A percentile compares a stretch with the other conserved stretches of the same genome.
Evolutionary conservation across 306 rosid species (phyloP).

Genomic region (Cercis canadensis): DNA sequence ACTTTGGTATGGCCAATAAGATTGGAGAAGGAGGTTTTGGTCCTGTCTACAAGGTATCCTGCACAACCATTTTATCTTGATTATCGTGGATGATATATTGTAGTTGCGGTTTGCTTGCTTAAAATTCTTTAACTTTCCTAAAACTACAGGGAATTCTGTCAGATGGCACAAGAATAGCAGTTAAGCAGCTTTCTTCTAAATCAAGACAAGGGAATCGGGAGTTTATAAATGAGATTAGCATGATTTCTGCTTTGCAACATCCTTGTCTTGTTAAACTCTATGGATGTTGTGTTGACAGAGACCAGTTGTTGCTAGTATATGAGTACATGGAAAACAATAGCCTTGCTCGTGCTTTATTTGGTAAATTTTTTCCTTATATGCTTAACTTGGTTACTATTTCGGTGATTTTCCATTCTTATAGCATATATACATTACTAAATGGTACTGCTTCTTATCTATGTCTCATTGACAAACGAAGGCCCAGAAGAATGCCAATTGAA

Average conservation of each 20-base stretch:
- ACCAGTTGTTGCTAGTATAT: constrained; percentile 51
- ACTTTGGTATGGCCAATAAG: constrained; percentile 17
- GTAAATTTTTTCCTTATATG: constrained; percentile 35
- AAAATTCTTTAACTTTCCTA: neutral
- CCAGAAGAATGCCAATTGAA: neutral
- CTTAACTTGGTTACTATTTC: neutral
- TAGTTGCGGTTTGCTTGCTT: neutral
- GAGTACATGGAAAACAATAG: constrained; percentile 66
- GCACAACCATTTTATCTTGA: neutral
- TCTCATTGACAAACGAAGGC: constrained; percentile 15
- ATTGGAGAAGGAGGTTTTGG: constrained; percentile 56
- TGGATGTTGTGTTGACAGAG: constrained; percentile 53
- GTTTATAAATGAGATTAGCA: constrained; percentile 45
- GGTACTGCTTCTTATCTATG: neutral
- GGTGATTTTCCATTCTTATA: neutral
- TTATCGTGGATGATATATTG: neutral
- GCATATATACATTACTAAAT: neutral
- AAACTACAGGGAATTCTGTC: constrained; percentile 38
- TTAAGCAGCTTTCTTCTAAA: constrained; percentile 42
- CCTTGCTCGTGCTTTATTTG: constrained; percentile 55
- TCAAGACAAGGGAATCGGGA: constrained; percentile 48
- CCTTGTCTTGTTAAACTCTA: constrained; percentile 54
- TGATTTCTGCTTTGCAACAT: constrained; percentile 46
- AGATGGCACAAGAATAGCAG: constrained; percentile 41
- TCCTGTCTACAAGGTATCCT: constrained; percentile 40